Percentiles rank a stretch among this genome's conserved stretches.
These are phyloP conservation scores for Vitis hybrid DNA, from an alignment of 177 flowering plant species.

Conservation along the genomic window DNA sequence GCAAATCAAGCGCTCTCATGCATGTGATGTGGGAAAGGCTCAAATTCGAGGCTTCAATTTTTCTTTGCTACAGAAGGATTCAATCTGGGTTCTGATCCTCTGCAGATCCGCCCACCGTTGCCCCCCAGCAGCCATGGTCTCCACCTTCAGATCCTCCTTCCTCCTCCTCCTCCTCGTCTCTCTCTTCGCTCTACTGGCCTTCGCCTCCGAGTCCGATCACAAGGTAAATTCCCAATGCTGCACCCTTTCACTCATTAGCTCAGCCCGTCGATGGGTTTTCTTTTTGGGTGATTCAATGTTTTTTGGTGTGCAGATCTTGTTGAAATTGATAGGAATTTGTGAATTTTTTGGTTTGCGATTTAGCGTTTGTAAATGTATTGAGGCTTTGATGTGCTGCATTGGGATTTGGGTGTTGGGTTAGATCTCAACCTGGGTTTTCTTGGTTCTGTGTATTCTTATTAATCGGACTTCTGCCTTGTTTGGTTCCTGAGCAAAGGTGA, in stretches of 20 bases:
- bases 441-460: not conserved
- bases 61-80: no score
- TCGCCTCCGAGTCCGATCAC: slow-evolving; percentile 61
- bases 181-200: slow-evolving; percentile 23
- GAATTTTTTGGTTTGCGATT: not conserved
- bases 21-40: no score
- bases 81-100: no score
- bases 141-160: slow-evolving; percentile 29
- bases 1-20: no score
- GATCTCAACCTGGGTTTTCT: no score
- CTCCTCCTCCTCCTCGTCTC: slow-evolving; percentile 14
- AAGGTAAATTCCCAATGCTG: slow-evolving; percentile 27
- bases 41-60: no score
- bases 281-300: not conserved
- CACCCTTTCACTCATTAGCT: not conserved
- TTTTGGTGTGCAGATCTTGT: not conserved
- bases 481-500: not conserved
- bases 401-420: no score
- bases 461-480: not conserved
- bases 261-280: not conserved
- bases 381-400: no score
- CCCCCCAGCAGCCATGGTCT: slow-evolving; percentile 34
- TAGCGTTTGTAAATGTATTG: no score
- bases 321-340: slow-evolving; percentile 6
- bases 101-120: slow-evolving; percentile 22